Conservation (phyloP, 192 early-diverging fungal species). For the Linderina pennispora region DNA sequence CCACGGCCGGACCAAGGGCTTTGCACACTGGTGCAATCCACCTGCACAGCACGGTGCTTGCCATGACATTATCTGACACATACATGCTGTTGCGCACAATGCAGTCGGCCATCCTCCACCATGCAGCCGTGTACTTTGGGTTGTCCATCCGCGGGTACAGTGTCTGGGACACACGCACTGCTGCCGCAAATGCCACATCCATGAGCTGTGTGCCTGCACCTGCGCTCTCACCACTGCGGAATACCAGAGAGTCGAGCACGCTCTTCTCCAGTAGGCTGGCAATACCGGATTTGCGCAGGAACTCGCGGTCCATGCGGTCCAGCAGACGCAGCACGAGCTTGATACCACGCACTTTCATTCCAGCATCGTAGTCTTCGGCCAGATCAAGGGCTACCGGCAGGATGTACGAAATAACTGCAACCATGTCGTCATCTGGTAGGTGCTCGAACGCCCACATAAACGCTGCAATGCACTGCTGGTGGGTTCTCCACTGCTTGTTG, state of each 20-base stretch:
- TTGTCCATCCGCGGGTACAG: constrained; percentile 1
- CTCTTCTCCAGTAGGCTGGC: constrained; percentile 18
- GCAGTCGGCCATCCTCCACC: constrained; percentile 21
- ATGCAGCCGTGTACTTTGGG: constrained; percentile 6
- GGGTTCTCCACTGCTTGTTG: constrained; percentile 13
- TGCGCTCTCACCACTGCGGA: constrained; percentile 11
- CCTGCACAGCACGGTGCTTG: constrained; percentile 4
- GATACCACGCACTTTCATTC: constrained; percentile 18
- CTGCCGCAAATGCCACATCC: constrained; percentile 8
- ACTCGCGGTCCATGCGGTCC: constrained; percentile 1
- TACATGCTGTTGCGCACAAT: constrained; percentile 24
- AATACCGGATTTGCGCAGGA: constrained; percentile 33
- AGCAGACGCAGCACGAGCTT: constrained; percentile 6
- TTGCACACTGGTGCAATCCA: constrained; percentile 9
- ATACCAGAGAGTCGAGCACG: constrained; percentile 10
- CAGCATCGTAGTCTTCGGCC: constrained; percentile 28
- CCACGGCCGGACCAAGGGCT: constrained; percentile 18
- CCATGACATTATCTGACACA: constrained; percentile 21
- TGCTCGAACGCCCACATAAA: constrained; percentile 25
- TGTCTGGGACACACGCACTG: constrained; percentile 2
- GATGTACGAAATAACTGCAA: constrained; percentile 9
- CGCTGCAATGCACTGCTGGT: constrained; percentile 16
- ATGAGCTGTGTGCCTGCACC: constrained; percentile 8
- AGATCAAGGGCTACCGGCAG: constrained; percentile 25
- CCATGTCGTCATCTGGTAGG: constrained; percentile 5